Conservation (phyloP, 129 eudicot genomes). For the Lactuca saligna region DNA sequence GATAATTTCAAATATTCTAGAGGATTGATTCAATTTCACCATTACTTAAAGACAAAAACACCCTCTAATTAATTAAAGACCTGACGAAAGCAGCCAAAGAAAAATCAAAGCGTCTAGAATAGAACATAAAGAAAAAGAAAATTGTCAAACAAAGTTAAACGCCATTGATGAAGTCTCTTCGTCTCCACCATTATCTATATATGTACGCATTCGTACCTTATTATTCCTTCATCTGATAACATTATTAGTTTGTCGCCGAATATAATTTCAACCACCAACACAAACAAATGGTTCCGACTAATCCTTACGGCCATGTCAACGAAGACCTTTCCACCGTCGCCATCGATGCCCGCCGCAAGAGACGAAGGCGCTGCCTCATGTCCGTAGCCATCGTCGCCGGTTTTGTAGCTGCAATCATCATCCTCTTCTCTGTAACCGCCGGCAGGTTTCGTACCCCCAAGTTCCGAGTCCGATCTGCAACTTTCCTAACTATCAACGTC, state of each 20-base stretch:
- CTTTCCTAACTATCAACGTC: slow-evolving; percentile 27
- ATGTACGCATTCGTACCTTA: background rate
- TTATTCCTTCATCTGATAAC: background rate
- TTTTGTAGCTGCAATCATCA: slow-evolving; percentile 14
- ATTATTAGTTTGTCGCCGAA: background rate
- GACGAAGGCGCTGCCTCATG: slow-evolving; percentile 26
- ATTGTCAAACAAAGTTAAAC: slow-evolving; percentile 15
- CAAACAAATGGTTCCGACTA: slow-evolving; percentile 29
- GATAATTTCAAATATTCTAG: background rate
- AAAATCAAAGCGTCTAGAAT: slow-evolving; percentile 24
- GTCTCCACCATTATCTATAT: background rate
- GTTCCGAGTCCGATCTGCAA: slow-evolving; percentile 35
- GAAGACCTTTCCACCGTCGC: slow-evolving; percentile 31
- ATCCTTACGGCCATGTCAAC: slow-evolving; percentile 41
- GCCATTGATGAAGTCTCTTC: background rate
- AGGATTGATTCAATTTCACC: background rate
- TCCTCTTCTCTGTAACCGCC: slow-evolving; percentile 30
- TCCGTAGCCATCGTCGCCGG: slow-evolving; percentile 15
- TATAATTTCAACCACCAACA: background rate
- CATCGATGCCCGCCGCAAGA: slow-evolving; percentile 23
- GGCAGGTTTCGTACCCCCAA: slow-evolving; percentile 31
- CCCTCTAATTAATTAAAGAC: background rate
- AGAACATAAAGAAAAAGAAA: background rate
- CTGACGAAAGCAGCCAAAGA: slow-evolving; percentile 10
- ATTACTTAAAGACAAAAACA: background rate